Percentiles rank a stretch among this genome's conserved stretches.
phyloP scores from a whole-genome alignment of 2,329 filamentous ascomycete genomes.

The Phaeosphaeria sp. region DNA sequence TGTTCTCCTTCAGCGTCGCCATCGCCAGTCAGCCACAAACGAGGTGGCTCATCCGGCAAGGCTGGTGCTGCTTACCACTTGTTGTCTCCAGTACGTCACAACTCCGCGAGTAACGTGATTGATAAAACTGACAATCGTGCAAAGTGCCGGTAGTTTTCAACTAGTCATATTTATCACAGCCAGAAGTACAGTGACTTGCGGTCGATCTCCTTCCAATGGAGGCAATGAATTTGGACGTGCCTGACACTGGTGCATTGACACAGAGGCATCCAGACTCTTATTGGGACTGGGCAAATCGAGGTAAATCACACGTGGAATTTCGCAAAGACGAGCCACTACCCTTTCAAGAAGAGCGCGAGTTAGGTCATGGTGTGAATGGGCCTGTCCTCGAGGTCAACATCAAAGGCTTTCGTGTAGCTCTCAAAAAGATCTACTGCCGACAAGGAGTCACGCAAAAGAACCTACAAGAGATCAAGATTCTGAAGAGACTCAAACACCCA shows the following conservation, averaged over 20 bases:
- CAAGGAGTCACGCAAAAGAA: not conserved
- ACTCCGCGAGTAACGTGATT: no score
- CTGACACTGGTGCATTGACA: not conserved
- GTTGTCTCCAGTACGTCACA: no score
- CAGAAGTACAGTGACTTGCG: no score
- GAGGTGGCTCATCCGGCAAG: no score
- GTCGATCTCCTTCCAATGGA: not conserved
- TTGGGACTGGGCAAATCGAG: not conserved
- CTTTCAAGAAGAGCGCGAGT: not conserved
- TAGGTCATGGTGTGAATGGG: not conserved
- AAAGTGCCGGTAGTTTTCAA: no score
- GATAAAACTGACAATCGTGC: no score
- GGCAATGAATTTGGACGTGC: not conserved
- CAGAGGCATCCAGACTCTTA: not conserved
- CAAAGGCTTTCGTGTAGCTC: not conserved
- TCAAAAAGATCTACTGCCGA: not conserved
- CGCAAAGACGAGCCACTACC: not conserved
- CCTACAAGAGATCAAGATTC: constrained; percentile 23
- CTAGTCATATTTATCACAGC: no score
- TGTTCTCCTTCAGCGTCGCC: no score
- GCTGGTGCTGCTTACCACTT: no score
- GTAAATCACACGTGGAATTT: not conserved
- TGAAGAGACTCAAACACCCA: constrained; percentile 30
- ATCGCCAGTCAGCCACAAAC: no score
- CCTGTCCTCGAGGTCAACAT: not conserved